Evolutionary conservation across 192 early-diverging fungal genomes (phyloP), one percentile per base, ranked within the genome.

Genomic region (Diversispora eburnea): DNA sequence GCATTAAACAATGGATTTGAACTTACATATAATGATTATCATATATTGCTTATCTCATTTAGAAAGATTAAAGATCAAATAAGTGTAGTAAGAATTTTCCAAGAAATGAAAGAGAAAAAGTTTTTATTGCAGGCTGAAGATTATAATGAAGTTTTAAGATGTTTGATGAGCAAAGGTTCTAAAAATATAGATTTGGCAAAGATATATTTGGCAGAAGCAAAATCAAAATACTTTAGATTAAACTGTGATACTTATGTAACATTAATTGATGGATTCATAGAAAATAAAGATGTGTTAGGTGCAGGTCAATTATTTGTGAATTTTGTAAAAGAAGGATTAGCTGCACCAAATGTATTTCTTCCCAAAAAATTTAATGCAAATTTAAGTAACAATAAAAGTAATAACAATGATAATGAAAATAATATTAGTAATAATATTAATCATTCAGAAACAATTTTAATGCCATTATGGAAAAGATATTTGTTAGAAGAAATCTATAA

Each of bases 401-500:
- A 33, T 33, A 20, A 12, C 25, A 59, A 33, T 33, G 25, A 33
- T 33, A 33, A 33, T 33, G 25, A 33, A 33, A 33, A 33, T 33
- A 54, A 54, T 54, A 13, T 17, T 17, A 10, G n/a, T 17, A 54
- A 54, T 13, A 17, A 2, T 10, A 17, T n/a, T n/a, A 43, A 43
- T 17, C 41, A n/a, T 17, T 17, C 33, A 8, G 41, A 63, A 63
- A 17, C 10, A 54, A 43, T 3, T 63, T n/a, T 19, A 8, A 8
- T 19, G n/a, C 8, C 39, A 19, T 43, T 5, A 42, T 17, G n/a
- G 42, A 39, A 63, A 45, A 45, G n/a, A 9, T 43, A 33, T 43
- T 43, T 63, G 9, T 63, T 45, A 5, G 61, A 45, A 45, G n/a
- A 33, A 43, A 63, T 63, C 45, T 63, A 63, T 43, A 63, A 8